Percentiles rank a stretch among this genome's conserved stretches.
These are phyloP conservation scores for Vigna mungo DNA, from an alignment of 306 rosid species.

Conservation along the genomic window DNA sequence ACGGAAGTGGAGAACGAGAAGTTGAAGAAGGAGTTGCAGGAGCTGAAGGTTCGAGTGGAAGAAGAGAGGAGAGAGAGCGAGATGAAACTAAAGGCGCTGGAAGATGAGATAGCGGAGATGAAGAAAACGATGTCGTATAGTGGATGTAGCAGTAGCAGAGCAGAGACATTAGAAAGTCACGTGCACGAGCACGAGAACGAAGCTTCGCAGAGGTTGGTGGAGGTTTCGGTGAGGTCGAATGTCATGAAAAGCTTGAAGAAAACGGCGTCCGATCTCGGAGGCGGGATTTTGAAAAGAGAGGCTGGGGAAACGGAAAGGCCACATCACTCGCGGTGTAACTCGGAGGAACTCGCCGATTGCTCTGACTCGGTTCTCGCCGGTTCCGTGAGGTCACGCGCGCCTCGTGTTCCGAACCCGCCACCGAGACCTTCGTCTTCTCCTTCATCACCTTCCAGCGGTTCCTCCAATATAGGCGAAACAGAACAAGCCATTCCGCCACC, in stretches of 20 bases:
- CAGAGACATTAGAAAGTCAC: slow-evolving; percentile 45
- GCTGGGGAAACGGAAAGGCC: slow-evolving; percentile 61
- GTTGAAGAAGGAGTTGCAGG: slow-evolving; percentile 55
- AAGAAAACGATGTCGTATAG: slow-evolving; percentile 60
- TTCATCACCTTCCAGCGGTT: slow-evolving; percentile 38
- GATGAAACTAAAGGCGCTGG: slow-evolving; percentile 57
- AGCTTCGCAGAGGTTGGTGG: slow-evolving; percentile 69
- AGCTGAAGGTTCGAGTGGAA: slow-evolving; percentile 47
- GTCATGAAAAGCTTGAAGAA: slow-evolving; percentile 67
- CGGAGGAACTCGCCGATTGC: slow-evolving; percentile 82
- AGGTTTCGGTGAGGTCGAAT: slow-evolving; percentile 62
- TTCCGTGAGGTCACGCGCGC: slow-evolving; percentile 69
- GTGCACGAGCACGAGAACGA: slow-evolving; percentile 45
- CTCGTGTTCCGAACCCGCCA: slow-evolving; percentile 97
- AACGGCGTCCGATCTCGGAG: slow-evolving; percentile 48
- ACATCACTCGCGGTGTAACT: slow-evolving; percentile 72
- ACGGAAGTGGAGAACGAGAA: slow-evolving; percentile 65
- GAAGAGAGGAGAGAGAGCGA: slow-evolving; percentile 57
- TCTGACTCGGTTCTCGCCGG: slow-evolving; percentile 49
- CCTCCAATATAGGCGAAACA: slow-evolving; percentile 19
- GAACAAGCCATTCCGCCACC: slow-evolving; percentile 53
- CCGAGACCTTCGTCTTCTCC: slow-evolving; percentile 66
- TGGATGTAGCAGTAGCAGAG: slow-evolving; percentile 3
- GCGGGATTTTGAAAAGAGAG: slow-evolving; percentile 60
- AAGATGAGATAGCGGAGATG: slow-evolving; percentile 68